Conservation (phyloP, 371 early-diverging fungal species). For the Mycotypha africana region DNA sequence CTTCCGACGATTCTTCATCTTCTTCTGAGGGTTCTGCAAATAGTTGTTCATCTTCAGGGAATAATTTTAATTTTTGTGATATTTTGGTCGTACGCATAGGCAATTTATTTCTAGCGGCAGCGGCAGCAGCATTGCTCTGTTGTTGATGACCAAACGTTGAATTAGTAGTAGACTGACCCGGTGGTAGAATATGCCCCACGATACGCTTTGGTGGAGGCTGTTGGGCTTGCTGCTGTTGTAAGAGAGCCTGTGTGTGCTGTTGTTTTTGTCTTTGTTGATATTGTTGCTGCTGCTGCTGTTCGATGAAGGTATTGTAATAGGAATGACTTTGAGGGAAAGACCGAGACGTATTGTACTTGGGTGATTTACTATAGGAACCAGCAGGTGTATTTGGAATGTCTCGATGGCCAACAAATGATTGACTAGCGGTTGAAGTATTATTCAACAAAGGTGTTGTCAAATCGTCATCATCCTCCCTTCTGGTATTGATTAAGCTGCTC, state of each 20-base stretch:
- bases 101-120: constrained; percentile 28
- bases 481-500: constrained; percentile 1
- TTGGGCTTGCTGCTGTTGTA: no score
- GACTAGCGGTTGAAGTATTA: no score
- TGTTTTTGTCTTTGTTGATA: background rate
- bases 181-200: no score
- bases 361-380: background rate
- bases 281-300: constrained; percentile 4
- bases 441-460: constrained; percentile 4
- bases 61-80: constrained; percentile 87
- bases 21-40: constrained; percentile 10
- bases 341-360: constrained; percentile 11
- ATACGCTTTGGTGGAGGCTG: no score
- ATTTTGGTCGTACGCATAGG: constrained; percentile 87
- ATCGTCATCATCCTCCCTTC: constrained; percentile 14
- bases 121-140: background rate
- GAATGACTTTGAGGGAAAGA: constrained; percentile 12
- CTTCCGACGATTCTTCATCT: constrained; percentile 8
- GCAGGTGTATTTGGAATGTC: constrained; percentile 8
- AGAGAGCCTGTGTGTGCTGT: no score
- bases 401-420: no score
- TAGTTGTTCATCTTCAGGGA: constrained; percentile 74
- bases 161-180: no score
- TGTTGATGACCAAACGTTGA: background rate
- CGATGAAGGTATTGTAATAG: constrained; percentile 17